Base-by-base conservation (phyloP, 2,329 filamentous ascomycete species). In the Penicillium sp. region DNA sequence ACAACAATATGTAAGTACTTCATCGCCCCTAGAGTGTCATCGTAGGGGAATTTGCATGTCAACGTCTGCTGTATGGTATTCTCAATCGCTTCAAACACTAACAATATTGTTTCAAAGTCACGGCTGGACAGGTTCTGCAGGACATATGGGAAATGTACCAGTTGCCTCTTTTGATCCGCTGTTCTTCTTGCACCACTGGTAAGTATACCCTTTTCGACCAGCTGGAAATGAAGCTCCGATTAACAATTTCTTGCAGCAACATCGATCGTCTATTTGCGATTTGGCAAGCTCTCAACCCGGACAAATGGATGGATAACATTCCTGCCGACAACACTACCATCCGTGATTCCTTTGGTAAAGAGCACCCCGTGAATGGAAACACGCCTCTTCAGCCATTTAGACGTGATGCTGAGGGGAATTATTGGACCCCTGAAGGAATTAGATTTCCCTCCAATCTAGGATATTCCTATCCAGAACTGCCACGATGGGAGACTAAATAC, bases 101-200 rank as follows among this genome's bases (percentile, higher is more conserved):
- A 55, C 44, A 27, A 13, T 5, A 3, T 1, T 23, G 12, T 23
- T 33, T 42, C 17, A 27, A 17, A 55, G 44, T 39, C 80, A 82
- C 62, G 82, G 82, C 38, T 79, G 83, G 57, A 79, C 81, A 6
- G 89, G 83, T 38, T 76, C 81, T 53, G 72, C 75, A 39, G 88
- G 89, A 2, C 88, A 90, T 66, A 89, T 89, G 84, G 84, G 82
- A 42, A 88, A 84, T 71, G 85, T 87, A 33, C 84, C 86, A n/a
- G 87, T 89, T 61, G 89, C 90, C 1, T 84, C 88, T 0, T 94
- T 91, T 70, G 91, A 96, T 69, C 90, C 90, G 0, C 76, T 90
- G 6, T 93, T 93, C 73, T 90, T 88, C 74, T 75, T 93, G 9
- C 89, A 93, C 66, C 90, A 93, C 66, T 68, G 72, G 77, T 78